Evolutionary conservation across 2,329 filamentous ascomycete genomes (phyloP).

Genomic region (Fusarium newnesense): DNA sequence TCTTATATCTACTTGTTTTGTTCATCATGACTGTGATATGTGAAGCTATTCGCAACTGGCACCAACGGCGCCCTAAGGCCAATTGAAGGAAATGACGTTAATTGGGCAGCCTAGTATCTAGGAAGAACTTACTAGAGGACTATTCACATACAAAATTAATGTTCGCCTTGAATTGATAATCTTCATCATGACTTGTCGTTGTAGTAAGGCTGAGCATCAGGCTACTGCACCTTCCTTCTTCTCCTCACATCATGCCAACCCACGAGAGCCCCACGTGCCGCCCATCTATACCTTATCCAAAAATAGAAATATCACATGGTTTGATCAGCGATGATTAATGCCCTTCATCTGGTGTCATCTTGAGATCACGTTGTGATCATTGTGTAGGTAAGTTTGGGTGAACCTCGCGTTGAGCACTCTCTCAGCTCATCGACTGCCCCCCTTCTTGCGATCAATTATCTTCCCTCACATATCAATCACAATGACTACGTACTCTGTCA

Average conservation of each 20-base stretch:
- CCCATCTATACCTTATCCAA: neutral
- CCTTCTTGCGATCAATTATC: too few relatives aligned
- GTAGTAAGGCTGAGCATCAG: neutral
- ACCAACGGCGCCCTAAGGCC: accelerated
- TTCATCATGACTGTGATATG: neutral
- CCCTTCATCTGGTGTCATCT: neutral
- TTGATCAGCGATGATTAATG: neutral
- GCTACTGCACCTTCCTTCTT: neutral
- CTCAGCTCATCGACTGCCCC: neutral
- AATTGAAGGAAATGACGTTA: neutral
- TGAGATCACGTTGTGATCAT: neutral
- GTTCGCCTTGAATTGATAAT: accelerated
- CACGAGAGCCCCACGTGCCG: neutral
- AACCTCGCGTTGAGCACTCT: too few relatives aligned
- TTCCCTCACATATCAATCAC: too few relatives aligned
- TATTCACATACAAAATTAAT: neutral
- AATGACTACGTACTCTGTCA: accelerated
- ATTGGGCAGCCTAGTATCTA: neutral
- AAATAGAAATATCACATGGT: neutral
- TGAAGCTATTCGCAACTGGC: neutral
- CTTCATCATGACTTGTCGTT: neutral
- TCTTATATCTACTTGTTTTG: slow-evolving; percentile 12
- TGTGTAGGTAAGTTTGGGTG: too few relatives aligned
- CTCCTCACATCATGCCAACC: neutral
- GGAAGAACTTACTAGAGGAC: too few relatives aligned